Percentiles rank a stretch among this genome's conserved stretches.
phyloP scores from a whole-genome alignment of 768 basidiomycete species.

The Rhizopogon sp. region DNA sequence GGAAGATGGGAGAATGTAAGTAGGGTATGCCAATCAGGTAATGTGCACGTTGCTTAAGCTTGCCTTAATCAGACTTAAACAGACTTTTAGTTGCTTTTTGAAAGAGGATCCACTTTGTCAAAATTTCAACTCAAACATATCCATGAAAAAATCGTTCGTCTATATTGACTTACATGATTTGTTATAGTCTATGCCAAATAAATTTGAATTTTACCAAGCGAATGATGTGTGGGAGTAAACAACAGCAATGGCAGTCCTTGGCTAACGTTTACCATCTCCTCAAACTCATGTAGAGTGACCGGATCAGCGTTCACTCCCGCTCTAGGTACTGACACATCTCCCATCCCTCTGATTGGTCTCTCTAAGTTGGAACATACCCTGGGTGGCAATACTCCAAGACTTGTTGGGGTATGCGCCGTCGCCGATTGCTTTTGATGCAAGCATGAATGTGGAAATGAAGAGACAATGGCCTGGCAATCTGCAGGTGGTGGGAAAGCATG shows the following conservation, averaged over 20 bases:
- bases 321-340: slow-evolving; percentile 87
- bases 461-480: slow-evolving; percentile 69
- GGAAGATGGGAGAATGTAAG: slow-evolving; percentile 55
- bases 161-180: too few relatives aligned
- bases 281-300: slow-evolving; percentile 54
- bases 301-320: slow-evolving; percentile 83
- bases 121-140: too few relatives aligned
- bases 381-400: slow-evolving; percentile 86
- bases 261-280: slow-evolving; percentile 46
- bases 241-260: slow-evolving; percentile 23
- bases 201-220: too few relatives aligned
- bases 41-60: too few relatives aligned
- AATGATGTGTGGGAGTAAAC: too few relatives aligned
- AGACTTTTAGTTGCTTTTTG: too few relatives aligned
- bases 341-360: slow-evolving; percentile 83
- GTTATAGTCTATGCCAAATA: too few relatives aligned
- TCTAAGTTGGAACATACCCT: slow-evolving; percentile 73
- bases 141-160: too few relatives aligned
- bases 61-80: too few relatives aligned
- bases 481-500: slow-evolving; percentile 67
- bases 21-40: slow-evolving; percentile 40
- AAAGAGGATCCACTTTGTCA: too few relatives aligned
- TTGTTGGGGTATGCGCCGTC: slow-evolving; percentile 95
- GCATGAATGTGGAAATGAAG: slow-evolving; percentile 73
- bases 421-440: slow-evolving; percentile 73